phyloP scores from a whole-genome alignment of 768 basidiomycete species.

The Galerina marginata region DNA sequence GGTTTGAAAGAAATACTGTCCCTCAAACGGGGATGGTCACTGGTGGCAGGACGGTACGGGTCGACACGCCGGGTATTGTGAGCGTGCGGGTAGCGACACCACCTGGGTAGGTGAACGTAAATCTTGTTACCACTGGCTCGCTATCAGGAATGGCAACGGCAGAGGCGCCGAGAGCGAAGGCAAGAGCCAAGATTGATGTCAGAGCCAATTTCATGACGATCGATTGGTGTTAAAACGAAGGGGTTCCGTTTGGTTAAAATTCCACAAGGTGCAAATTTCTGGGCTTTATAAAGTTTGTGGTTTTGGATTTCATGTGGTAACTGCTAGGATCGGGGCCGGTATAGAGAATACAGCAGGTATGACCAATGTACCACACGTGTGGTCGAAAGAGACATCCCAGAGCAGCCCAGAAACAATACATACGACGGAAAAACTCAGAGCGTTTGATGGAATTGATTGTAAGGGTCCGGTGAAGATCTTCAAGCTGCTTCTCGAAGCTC shows the following conservation, averaged over 20 bases:
- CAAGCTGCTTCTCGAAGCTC: neutral
- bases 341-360: neutral
- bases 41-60: slow-evolving; percentile 12
- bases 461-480: neutral
- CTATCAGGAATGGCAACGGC: slow-evolving; percentile 18
- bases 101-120: slow-evolving; percentile 13
- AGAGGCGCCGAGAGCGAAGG: slow-evolving; percentile 17
- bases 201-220: slow-evolving; percentile 18
- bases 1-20: neutral
- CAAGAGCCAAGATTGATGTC: slow-evolving; percentile 16
- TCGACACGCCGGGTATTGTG: slow-evolving; percentile 4
- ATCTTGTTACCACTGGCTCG: slow-evolving; percentile 17
- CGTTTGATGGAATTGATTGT: neutral
- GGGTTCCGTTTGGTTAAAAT: neutral
- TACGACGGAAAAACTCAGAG: neutral
- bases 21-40: slow-evolving; percentile 14
- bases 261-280: too few relatives aligned
- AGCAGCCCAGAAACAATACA: neutral
- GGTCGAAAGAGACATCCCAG: neutral
- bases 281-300: too few relatives aligned
- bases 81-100: slow-evolving; percentile 9
- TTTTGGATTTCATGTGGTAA: neutral
- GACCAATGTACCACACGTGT: neutral
- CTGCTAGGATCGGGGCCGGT: slow-evolving; percentile 1
- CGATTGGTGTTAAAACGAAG: neutral